phyloP scores from a whole-genome alignment of 306 rosid genomes.

The Cucumis melo region DNA sequence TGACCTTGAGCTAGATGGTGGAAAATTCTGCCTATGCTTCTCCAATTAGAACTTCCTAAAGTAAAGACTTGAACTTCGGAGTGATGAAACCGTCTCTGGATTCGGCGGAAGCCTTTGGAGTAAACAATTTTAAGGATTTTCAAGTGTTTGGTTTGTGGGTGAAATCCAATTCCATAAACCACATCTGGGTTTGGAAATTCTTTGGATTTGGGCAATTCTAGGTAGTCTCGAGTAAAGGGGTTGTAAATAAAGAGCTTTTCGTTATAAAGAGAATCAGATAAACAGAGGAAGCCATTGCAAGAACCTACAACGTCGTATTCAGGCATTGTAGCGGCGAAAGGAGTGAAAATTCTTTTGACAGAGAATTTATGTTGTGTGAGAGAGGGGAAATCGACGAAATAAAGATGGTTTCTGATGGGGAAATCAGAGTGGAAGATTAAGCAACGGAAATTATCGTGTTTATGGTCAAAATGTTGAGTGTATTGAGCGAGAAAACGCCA shows the following conservation, averaged over 20 bases:
- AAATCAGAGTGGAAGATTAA: constrained; percentile 28
- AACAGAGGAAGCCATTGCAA: constrained; percentile 24
- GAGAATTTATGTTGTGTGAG: neutral
- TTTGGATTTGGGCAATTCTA: constrained; percentile 18
- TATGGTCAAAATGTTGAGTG: neutral
- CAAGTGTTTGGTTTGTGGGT: constrained; percentile 15
- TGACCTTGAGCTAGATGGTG: constrained; percentile 19
- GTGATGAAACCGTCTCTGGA: neutral
- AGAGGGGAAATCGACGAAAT: constrained; percentile 15
- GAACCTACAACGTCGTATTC: constrained; percentile 28
- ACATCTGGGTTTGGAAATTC: constrained; percentile 13
- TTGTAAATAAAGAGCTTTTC: constrained; percentile 22
- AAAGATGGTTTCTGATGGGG: constrained; percentile 26
- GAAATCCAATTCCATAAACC: constrained; percentile 30
- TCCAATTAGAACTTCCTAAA: constrained; percentile 27
- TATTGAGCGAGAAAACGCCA: constrained; percentile 16
- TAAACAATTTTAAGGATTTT: constrained; percentile 24
- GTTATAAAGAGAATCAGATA: constrained; percentile 19
- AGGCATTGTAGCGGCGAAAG: constrained; percentile 18
- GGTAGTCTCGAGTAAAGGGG: constrained; percentile 18
- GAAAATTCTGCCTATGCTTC: constrained; percentile 15
- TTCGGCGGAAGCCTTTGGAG: neutral
- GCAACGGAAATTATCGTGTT: constrained; percentile 2
- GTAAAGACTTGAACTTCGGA: constrained; percentile 22
- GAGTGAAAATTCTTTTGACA: constrained; percentile 12